Base-by-base conservation (phyloP, 108 stramenopile species). In the Nitzschia sp. region DNA sequence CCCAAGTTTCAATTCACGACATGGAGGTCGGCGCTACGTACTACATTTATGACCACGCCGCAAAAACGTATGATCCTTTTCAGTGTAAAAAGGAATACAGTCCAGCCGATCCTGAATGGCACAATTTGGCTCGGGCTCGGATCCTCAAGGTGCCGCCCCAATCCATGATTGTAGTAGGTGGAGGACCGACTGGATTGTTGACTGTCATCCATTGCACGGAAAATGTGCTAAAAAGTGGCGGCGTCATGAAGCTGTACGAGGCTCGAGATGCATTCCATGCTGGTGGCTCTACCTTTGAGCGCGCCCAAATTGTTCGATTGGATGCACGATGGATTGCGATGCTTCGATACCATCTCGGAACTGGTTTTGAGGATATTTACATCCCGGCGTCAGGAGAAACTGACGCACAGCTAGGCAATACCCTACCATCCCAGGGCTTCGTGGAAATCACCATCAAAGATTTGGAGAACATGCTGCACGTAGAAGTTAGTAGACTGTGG, bases 361-460 rank as follows among this genome's bases (percentile, higher is more conserved):
- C 73, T 30, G 48, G 30, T 13, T 79, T 75, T 66, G 78, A 74
- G 48, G 78, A 79, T 61, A 45, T 57, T 31, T 79, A 60, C 49
- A 74, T 75, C 34, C 78, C 78, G 27, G 66, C 69, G 0, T 28
- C 72, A 18, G 65, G 65, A 23, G 78, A 79, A 53, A 70, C 74
- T 1, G 56, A 79, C 60, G 28, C 78, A 5, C 54, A 69, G 25
- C 73, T 79, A 0, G 78, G 78, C n/a, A 79, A 79, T 38, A 70
- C 61, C 42, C 34, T 71, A 17, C 46, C 65, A 74, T 45, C 62
- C 8, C 68, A 79, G 48, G 78, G 78, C 1, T 75, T 65, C 57
- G 64, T 79, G 15, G 78, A 79, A 61, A 69, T 79, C 35, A 65
- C 78, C 1, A 75, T 75, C 29, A 79, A 79, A 42, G 69, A 79